Base-by-base conservation (phyloP, 768 basidiomycete species). In the Daedaleopsis sinensis region DNA sequence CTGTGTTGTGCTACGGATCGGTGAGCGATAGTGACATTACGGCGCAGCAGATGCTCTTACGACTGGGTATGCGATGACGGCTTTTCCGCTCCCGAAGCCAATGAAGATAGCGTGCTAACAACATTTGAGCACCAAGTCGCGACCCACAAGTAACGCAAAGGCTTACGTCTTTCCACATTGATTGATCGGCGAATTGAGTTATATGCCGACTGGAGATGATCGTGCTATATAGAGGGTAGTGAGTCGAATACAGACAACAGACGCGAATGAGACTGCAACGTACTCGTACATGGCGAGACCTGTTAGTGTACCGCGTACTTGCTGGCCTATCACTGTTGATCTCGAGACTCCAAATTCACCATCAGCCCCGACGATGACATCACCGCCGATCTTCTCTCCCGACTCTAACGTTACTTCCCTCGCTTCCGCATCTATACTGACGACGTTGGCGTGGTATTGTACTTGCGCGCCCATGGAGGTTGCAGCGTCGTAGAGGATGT, bases 331-430 rank as follows among this genome's bases (percentile, higher is more conserved):
- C 15, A 69, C 36, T 1, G 61, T 42, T n/a, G 50, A 39, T 12
- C 73, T 67, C 42, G 65, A 66, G 1, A 67, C 43, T 13, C 75
- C 73, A 24, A 54, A 63, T 27, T 59, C 60, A 48, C 77, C 76
- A 52, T 77, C 76, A 16, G 77, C 77, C 18, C 76, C 77, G 21
- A 78, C 61, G 18, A 78, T 61, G 12, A 77, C 62, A 46, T 77
- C 76, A 18, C 68, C 72, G 5, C 61, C 48, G 12, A 76, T n/a
- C 18, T 63, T 62, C 44, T 75, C 72, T 11, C 77, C 77, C 5
- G 62, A 68, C 12, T 64, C 62, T 4, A 77, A 65, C 10, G 65
- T 71, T 11, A 75, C 69, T 21, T 68, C 67, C 19, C 62, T 50
- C 53, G 61, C 27, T 36, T 42, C 57, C 0, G 62, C 55, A 43